Base-by-base conservation (phyloP, 1,284 basidiomycete species). In the Mycosarcoma maydis region DNA sequence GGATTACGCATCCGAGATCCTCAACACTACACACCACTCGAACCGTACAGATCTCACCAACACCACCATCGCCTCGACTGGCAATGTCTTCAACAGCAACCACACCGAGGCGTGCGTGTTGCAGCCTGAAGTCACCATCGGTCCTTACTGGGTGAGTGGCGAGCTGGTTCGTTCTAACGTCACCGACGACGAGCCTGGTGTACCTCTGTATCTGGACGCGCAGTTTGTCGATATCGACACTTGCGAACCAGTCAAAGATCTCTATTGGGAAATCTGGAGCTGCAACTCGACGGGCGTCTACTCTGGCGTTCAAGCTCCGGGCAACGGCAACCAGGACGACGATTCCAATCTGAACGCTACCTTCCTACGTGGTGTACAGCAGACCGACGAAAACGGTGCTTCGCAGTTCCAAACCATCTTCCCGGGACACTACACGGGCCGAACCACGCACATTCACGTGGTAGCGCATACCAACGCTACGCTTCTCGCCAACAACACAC, bases 351-450 rank as follows among this genome's bases (percentile, higher is more conserved):
- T 49, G 19, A 40, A 49, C 37, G 33, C 29, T 17, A 46, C 44
- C 22, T 49, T 49, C 37, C n/a, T 39, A 4, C 22, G 47, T 0
- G 47, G 47, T 13, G 30, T 49, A 6, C 23, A 27, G 9, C 34
- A 24, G 19, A 49, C 47, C 5, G 47, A 49, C 19, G 36, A 39
- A 4, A 24, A 29, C n/a, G 47, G 47, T 9, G 24, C 32, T 22
- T 26, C 38, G 1, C 34, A 34, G 24, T 23, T 49, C 36, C n/a
- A 30, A 17, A 33, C 47, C 17, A 24, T 49, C 26, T 30, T 49
- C 27, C 47, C 47, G 19, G 47, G 47, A 5, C 38, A 40, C 36
- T 49, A 49, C 47, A 39, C 47, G 9, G 47, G 47, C 3, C 36
- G 47, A 3, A 24, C 47, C 23, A 38, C 24, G 3, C 47, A 49